Base-by-base conservation (phyloP, 352 stramenopile species). In the Phytophthora brassicae region DNA sequence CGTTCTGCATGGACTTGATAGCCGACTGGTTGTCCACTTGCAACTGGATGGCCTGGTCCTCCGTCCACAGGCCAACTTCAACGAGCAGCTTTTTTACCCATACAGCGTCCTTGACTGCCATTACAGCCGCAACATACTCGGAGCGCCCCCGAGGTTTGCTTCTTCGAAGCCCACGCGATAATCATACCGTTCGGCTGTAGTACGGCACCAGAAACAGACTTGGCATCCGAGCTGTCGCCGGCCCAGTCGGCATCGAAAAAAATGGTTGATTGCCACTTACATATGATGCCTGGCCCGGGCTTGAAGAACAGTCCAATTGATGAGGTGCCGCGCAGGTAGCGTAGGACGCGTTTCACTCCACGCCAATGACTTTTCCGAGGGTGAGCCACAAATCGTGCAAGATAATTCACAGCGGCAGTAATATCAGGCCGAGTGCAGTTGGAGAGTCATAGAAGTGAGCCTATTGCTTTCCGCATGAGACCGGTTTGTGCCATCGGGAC, bases 401-500 rank as follows among this genome's bases (percentile, higher is more conserved):
- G 48, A 26, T 26, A 56, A 35, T 56, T 56, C 20, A 56, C 48
- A 7, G 35, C 31, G 5, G 28, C 28, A 4, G 35, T 56, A 13
- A 46, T 56, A 19, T 56, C 48, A 7, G 48, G 48, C 1, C 35
- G 31, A 23, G 48, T 46, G 14, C 31, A 56, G 11, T 26, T 56
- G 6, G 28, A 44, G 12, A 56, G 23, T 3, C 31, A 56, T n/a
- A 56, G 47, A 9, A 31, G 26, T 8, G 8, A 31, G 31, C 31
- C 31, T n/a, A n/a, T n/a, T n/a, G n/a, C n/a, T n/a, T n/a, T 38
- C 13, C 31, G 31, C 35, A 41, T 41, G 11, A 19, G 35, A 19
- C 35, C 13, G 35, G 35, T 41, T 6, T 41, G 35, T 14, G 11
- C 13, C 35, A 41, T 19, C 35, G 35, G 35, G 7, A 41, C 22